Conservation (phyloP, 2,329 filamentous ascomycete species). For the Neonectria ditissima region DNA sequence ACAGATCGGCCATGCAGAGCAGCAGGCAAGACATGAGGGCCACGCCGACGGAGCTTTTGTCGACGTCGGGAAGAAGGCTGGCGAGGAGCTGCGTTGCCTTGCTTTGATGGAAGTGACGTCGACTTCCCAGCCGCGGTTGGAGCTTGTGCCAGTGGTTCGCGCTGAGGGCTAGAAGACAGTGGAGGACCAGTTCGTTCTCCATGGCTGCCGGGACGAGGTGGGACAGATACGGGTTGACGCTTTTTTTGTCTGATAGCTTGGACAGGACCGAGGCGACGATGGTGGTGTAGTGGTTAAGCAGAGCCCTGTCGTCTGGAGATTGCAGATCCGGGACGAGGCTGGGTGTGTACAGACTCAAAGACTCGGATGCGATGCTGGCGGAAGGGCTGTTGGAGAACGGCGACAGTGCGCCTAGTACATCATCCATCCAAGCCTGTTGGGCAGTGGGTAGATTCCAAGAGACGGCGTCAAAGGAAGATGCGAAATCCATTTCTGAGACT, state of each 20-base stretch:
- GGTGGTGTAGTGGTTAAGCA: slow-evolving; percentile 51
- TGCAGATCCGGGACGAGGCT: slow-evolving; percentile 45
- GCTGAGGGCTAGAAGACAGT: slow-evolving; percentile 49
- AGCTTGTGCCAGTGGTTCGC: slow-evolving; percentile 52
- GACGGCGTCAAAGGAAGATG: neutral
- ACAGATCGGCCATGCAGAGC: slow-evolving; percentile 57
- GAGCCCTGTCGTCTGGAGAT: slow-evolving; percentile 46
- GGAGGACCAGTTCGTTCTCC: slow-evolving; percentile 48
- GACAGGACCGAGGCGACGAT: slow-evolving; percentile 51
- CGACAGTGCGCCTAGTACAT: too few species aligned
- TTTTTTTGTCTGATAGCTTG: slow-evolving; percentile 38
- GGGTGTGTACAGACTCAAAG: slow-evolving; percentile 14
- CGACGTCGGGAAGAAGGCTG: slow-evolving; percentile 50
- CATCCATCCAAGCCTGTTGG: slow-evolving; percentile 7
- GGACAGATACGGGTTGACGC: slow-evolving; percentile 49
- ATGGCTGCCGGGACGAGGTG: slow-evolving; percentile 50
- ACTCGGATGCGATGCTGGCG: neutral
- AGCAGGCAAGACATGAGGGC: slow-evolving; percentile 55
- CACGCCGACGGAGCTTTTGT: slow-evolving; percentile 47
- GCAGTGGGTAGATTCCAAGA: slow-evolving; percentile 10
- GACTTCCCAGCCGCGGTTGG: slow-evolving; percentile 46
- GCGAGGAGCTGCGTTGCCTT: slow-evolving; percentile 49
- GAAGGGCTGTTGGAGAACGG: slow-evolving; percentile 6
- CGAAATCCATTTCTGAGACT: neutral
- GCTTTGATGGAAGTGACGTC: slow-evolving; percentile 48